Conservation (phyloP, 257 asterid species). For the Solanum lignicaule region DNA sequence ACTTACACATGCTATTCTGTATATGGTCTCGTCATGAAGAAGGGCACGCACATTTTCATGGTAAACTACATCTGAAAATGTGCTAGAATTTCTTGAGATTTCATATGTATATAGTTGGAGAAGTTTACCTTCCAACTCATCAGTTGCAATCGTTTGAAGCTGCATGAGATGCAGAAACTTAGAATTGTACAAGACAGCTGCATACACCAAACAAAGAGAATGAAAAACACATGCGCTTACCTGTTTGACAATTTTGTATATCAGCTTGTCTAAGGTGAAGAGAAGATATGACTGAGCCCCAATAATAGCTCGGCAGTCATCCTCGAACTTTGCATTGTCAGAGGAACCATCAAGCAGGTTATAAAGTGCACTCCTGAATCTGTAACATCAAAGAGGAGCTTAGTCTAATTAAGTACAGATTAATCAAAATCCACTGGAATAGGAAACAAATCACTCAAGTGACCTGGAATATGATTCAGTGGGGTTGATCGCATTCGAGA, state of each 20-base stretch:
- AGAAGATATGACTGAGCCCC: conserved; percentile 88
- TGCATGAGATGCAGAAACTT: background rate
- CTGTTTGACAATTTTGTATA: conserved; percentile 83
- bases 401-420: conserved; percentile 3
- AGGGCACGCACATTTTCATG: conserved; percentile 60
- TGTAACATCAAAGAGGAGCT: conserved; percentile 24
- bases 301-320: conserved; percentile 84
- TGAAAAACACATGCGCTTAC: conserved; percentile 18
- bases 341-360: conserved; percentile 74
- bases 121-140: conserved; percentile 63
- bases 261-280: conserved; percentile 87
- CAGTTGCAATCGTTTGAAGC: conserved; percentile 41
- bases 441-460: background rate
- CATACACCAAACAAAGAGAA: background rate
- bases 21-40: conserved; percentile 64
- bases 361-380: conserved; percentile 72
- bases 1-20: conserved; percentile 76
- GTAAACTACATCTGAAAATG: conserved; percentile 54
- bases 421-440: background rate
- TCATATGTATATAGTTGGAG: conserved; percentile 76
- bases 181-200: background rate
- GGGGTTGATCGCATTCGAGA: conserved; percentile 33
- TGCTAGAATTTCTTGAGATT: conserved; percentile 47
- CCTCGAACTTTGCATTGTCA: conserved; percentile 84
- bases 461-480: conserved; percentile 71